Percentiles rank a stretch among this genome's conserved stretches.
phyloP scores from a whole-genome alignment of 2,329 filamentous ascomycete species.

The Fusarium transvaalense region DNA sequence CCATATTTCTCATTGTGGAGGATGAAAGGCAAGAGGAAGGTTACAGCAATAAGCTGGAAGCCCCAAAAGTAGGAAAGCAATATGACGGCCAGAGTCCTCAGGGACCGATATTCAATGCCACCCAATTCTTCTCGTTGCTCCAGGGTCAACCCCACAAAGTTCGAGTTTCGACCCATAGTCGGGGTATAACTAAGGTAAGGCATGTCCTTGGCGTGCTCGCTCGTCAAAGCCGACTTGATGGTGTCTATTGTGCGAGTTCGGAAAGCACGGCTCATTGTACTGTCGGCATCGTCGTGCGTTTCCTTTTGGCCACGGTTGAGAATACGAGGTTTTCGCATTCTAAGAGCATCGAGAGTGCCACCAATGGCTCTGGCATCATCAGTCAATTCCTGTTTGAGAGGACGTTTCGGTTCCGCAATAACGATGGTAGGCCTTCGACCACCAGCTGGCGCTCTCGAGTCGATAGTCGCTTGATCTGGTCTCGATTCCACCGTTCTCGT shows the following conservation, averaged over 20 bases:
- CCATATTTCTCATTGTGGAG: constrained; percentile 72
- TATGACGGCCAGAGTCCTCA: constrained; percentile 86
- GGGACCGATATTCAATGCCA: constrained; percentile 93
- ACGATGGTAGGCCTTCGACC: constrained; percentile 70
- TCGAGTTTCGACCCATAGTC: constrained; percentile 92
- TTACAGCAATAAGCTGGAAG: constrained; percentile 81
- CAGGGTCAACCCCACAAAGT: constrained; percentile 87
- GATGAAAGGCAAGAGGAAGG: constrained; percentile 86
- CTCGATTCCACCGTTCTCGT: constrained; percentile 48
- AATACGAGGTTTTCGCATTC: constrained; percentile 59
- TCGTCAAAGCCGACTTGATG: constrained; percentile 68
- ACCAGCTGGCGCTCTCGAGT: constrained; percentile 48
- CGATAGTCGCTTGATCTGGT: constrained; percentile 38
- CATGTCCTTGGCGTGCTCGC: constrained; percentile 70
- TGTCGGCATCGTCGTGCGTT: constrained; percentile 54
- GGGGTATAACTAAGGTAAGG: constrained; percentile 96
- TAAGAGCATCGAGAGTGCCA: constrained; percentile 57
- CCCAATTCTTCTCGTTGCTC: constrained; percentile 95
- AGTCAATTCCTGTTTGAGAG: constrained; percentile 52
- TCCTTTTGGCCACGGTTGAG: constrained; percentile 56
- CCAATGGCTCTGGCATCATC: constrained; percentile 60
- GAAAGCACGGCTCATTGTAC: constrained; percentile 44
- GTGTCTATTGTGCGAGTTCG: constrained; percentile 67
- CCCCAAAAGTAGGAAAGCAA: constrained; percentile 84
- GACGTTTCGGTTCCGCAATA: constrained; percentile 71